Conservation (phyloP, 768 basidiomycete species). For the Russula foetens region DNA sequence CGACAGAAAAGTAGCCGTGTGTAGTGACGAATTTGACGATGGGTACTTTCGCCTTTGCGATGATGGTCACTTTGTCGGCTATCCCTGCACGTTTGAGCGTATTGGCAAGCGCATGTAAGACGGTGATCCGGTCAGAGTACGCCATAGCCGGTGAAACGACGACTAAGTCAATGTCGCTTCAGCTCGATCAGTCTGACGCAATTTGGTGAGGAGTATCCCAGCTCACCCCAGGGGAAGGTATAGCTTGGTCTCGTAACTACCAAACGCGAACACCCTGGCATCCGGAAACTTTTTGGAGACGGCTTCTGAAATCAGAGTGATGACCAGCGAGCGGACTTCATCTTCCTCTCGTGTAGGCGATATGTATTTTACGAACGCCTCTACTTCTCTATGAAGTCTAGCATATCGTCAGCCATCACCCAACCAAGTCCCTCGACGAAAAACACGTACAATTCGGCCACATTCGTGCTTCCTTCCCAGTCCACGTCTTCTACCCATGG, state of each 20-base stretch:
- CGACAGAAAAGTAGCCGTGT: slow-evolving; percentile 78
- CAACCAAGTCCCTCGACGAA: background rate
- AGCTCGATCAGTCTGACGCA: background rate
- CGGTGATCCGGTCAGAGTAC: slow-evolving; percentile 54
- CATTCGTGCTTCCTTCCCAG: slow-evolving; percentile 66
- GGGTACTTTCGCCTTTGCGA: slow-evolving; percentile 90
- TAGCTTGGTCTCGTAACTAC: slow-evolving; percentile 86
- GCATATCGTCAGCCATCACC: slow-evolving; percentile 4
- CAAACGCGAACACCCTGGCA: slow-evolving; percentile 79
- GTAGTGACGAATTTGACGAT: slow-evolving; percentile 91
- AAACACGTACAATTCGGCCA: slow-evolving; percentile 70
- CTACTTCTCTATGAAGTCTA: slow-evolving; percentile 83
- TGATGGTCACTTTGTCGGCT: slow-evolving; percentile 75
- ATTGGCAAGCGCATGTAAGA: slow-evolving; percentile 71
- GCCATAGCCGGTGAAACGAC: slow-evolving; percentile 74
- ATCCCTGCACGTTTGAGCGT: slow-evolving; percentile 67
- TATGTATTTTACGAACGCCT: slow-evolving; percentile 80
- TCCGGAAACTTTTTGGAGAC: slow-evolving; percentile 65
- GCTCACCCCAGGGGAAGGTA: slow-evolving; percentile 89
- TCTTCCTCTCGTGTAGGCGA: slow-evolving; percentile 82
- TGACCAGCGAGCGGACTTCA: slow-evolving; percentile 68
- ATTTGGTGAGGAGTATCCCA: background rate
- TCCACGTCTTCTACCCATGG: slow-evolving; percentile 64
- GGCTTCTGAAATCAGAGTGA: slow-evolving; percentile 59
- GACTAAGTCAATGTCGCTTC: slow-evolving; percentile 92